These are phyloP conservation scores for Ambrosia artemisiifolia DNA, from an alignment of 129 eudicot species.

Conservation along the genomic window DNA sequence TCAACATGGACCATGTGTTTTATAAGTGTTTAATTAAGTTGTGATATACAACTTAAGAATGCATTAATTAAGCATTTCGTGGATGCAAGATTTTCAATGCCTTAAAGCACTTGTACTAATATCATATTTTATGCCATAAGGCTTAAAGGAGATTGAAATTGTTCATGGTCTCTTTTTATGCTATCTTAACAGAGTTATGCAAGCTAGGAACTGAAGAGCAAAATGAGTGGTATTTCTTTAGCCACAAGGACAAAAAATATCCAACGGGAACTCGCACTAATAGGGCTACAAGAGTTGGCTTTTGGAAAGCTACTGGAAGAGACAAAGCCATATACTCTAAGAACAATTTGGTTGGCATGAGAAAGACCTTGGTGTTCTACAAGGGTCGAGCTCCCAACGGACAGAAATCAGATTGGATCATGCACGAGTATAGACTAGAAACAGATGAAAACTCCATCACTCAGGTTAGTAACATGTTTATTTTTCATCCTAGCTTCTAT, in stretches of 20 bases:
- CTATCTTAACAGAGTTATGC: slow-evolving; percentile 39
- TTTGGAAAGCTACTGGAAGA: slow-evolving; percentile 61
- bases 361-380: slow-evolving; percentile 57
- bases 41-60: background rate
- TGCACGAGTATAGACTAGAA: slow-evolving; percentile 54
- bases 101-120: too few relatives aligned
- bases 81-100: background rate
- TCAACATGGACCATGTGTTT: background rate
- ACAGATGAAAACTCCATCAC: slow-evolving; percentile 43
- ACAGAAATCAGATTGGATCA: slow-evolving; percentile 52
- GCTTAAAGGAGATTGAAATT: background rate
- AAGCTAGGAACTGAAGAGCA: slow-evolving; percentile 56
- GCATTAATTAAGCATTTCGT: slow-evolving; percentile 2
- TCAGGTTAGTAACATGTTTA: slow-evolving; percentile 37
- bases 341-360: slow-evolving; percentile 51
- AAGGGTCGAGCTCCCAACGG: slow-evolving; percentile 59
- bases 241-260: slow-evolving; percentile 49
- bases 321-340: slow-evolving; percentile 49
- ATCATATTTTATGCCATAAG: too few relatives aligned
- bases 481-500: slow-evolving; percentile 2
- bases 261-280: slow-evolving; percentile 46
- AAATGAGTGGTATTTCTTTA: slow-evolving; percentile 56
- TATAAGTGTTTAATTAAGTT: background rate
- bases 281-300: slow-evolving; percentile 54
- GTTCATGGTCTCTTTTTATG: slow-evolving; percentile 12